These are phyloP conservation scores for Wickerhamia fluorescens DNA, from an alignment of 805 yeast species.

Conservation along the genomic window DNA sequence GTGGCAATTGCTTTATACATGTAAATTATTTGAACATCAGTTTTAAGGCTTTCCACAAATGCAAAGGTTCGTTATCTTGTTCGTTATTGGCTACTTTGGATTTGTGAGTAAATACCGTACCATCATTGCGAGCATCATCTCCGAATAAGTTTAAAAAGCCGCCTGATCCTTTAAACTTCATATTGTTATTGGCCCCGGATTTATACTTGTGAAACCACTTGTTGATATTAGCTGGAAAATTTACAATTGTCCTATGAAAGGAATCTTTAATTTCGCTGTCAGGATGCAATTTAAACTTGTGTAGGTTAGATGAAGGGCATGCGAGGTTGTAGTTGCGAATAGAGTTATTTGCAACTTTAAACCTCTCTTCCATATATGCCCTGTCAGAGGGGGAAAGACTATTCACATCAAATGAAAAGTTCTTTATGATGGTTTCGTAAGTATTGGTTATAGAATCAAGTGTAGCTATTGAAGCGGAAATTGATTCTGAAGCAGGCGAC, in stretches of 20 bases:
- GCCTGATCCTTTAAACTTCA: not conserved
- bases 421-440: constrained; percentile 1
- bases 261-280: constrained; percentile 20
- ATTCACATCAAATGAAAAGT: not conserved
- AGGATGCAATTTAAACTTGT: constrained; percentile 28
- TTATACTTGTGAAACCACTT: constrained; percentile 10
- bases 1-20: not conserved
- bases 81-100: too few species aligned
- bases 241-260: constrained; percentile 10
- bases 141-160: constrained; percentile 6
- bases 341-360: constrained; percentile 14
- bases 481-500: constrained; percentile 3
- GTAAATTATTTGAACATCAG: constrained; percentile 20
- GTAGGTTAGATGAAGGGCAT: constrained; percentile 30
- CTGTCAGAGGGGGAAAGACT: constrained; percentile 5
- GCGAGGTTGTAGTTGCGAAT: constrained; percentile 33
- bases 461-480: constrained; percentile 1
- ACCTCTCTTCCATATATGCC: constrained; percentile 17
- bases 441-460: constrained; percentile 1
- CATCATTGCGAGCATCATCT: constrained; percentile 4
- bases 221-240: constrained; percentile 8
- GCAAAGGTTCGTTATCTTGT: too few species aligned
- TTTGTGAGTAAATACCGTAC: too few species aligned
- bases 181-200: constrained; percentile 1
- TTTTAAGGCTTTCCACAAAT: constrained; percentile 26